phyloP scores from a whole-genome alignment of 495 filamentous ascomycete species.

The Thermothielavioides terrestris region DNA sequence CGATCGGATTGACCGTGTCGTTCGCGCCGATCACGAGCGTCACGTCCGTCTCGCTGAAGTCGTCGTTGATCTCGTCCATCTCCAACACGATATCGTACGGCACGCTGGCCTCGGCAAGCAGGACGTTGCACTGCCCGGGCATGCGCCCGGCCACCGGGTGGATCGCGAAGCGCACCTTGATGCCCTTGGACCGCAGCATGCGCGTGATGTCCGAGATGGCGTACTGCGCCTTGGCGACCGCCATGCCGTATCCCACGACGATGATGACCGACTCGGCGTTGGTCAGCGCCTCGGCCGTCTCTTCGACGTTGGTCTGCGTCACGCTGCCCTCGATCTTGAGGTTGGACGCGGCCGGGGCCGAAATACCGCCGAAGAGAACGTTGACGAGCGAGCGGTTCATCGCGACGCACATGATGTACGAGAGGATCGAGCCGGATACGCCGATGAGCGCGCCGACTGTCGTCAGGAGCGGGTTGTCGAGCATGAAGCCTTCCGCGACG shows the following conservation, averaged over 20 bases:
- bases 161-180: constrained; percentile 78
- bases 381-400: constrained; percentile 79
- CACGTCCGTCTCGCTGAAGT: constrained; percentile 73
- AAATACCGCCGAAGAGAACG: constrained; percentile 71
- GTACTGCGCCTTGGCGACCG: constrained; percentile 79
- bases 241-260: constrained; percentile 80
- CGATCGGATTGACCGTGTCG: constrained; percentile 79
- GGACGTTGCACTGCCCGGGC: constrained; percentile 80
- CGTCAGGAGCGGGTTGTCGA: constrained; percentile 71
- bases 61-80: constrained; percentile 89
- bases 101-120: constrained; percentile 72
- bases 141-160: constrained; percentile 77
- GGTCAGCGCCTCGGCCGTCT: constrained; percentile 59
- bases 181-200: constrained; percentile 58
- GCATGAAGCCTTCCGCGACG: constrained; percentile 77
- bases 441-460: constrained; percentile 74
- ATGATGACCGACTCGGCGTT: constrained; percentile 73
- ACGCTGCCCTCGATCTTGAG: constrained; percentile 67
- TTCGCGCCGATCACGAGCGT: constrained; percentile 80
- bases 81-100: constrained; percentile 80
- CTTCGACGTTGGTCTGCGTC: constrained; percentile 63
- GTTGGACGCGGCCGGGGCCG: constrained; percentile 48
- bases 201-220: constrained; percentile 68
- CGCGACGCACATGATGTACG: constrained; percentile 71
- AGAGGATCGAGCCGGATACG: constrained; percentile 72